Conservation (phyloP, 805 yeast genomes). For the Myxozyma neglecta region DNA sequence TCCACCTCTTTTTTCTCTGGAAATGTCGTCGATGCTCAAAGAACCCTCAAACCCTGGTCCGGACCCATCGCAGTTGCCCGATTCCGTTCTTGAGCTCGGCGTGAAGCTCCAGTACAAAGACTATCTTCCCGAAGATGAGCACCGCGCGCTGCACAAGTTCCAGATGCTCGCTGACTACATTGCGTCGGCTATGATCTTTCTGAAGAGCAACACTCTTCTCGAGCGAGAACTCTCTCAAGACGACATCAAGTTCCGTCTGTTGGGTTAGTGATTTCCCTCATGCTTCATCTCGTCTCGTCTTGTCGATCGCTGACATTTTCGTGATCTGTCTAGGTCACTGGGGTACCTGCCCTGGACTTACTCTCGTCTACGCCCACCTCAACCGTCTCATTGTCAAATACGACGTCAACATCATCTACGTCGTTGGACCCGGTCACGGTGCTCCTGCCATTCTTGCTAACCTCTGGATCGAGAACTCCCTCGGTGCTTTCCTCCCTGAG, state of each 20-base stretch:
- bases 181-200: slow-evolving; percentile 31
- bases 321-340: slow-evolving; percentile 25
- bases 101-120: slow-evolving; percentile 19
- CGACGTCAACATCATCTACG: slow-evolving; percentile 27
- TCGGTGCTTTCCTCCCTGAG: slow-evolving; percentile 25
- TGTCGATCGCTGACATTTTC: slow-evolving; percentile 3
- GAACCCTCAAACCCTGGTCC: slow-evolving; percentile 28
- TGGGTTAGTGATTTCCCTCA: slow-evolving; percentile 21
- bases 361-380: slow-evolving; percentile 28
- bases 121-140: slow-evolving; percentile 25
- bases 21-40: background rate
- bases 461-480: slow-evolving; percentile 31
- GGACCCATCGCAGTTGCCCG: slow-evolving; percentile 29
- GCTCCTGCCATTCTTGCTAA: slow-evolving; percentile 34
- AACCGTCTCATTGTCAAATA: slow-evolving; percentile 29
- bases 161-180: slow-evolving; percentile 28
- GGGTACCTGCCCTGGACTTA: slow-evolving; percentile 34
- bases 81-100: slow-evolving; percentile 22
- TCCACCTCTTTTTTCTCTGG: background rate
- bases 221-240: slow-evolving; percentile 21
- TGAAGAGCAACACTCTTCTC: slow-evolving; percentile 21
- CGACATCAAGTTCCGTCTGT: slow-evolving; percentile 31
- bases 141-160: slow-evolving; percentile 25
- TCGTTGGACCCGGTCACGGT: slow-evolving; percentile 34
- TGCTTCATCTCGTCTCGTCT: slow-evolving; percentile 9